A percentile compares a stretch with the other conserved stretches of the same genome.
phyloP scores from a whole-genome alignment of 345 rosid genomes.

The Gossypium australe region DNA sequence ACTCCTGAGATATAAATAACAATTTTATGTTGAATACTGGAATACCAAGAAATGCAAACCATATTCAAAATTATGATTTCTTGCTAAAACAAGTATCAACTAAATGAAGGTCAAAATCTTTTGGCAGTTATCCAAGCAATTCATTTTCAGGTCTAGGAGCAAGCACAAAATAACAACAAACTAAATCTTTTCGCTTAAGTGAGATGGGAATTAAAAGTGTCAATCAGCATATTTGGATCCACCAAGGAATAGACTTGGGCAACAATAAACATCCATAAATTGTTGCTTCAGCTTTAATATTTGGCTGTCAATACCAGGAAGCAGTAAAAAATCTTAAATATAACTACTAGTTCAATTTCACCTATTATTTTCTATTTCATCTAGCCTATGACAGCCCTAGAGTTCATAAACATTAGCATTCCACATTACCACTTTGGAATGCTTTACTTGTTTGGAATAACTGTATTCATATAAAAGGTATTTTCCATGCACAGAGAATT shows the following conservation, averaged over 20 bases:
- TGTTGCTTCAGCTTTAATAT: too few species aligned
- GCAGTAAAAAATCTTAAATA: background rate
- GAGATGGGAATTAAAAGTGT: background rate
- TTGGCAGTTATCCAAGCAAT: background rate
- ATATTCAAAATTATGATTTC: background rate
- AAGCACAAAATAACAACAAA: background rate
- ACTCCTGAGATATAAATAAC: constrained; percentile 40
- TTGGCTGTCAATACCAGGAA: background rate
- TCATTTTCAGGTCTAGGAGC: background rate
- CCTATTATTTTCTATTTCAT: background rate
- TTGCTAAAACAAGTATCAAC: background rate
- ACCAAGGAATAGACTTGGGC: background rate
- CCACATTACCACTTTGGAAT: background rate
- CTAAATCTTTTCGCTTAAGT: background rate
- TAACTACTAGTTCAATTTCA: background rate
- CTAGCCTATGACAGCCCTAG: background rate
- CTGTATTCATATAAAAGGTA: background rate
- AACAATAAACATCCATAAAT: too few species aligned
- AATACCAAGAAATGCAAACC: background rate
- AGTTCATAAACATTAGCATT: background rate
- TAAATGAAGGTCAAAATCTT: background rate
- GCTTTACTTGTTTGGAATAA: background rate
- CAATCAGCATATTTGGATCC: background rate
- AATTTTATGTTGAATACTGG: background rate
- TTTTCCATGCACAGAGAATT: background rate